Conservation (phyloP, 1,139 yeast species). For the Saccharomycopsis hybrid region DNA sequence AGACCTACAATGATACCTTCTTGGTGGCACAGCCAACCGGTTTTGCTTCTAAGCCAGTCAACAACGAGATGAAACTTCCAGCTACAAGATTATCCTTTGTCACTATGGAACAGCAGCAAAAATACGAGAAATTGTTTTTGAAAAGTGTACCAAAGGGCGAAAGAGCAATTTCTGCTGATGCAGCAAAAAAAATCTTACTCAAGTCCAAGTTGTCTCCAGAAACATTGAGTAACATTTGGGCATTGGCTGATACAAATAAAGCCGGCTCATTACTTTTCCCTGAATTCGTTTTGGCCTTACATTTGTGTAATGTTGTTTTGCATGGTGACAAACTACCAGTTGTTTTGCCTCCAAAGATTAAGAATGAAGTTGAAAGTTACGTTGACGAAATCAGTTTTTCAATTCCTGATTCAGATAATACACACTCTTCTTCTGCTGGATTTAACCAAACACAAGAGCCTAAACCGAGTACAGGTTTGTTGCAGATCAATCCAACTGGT, state of each 20-base stretch:
- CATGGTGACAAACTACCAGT: slow-evolving; percentile 75
- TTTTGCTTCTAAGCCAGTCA: slow-evolving; percentile 32
- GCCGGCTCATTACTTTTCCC: slow-evolving; percentile 86
- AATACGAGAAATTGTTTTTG: slow-evolving; percentile 77
- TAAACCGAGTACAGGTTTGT: slow-evolving; percentile 27
- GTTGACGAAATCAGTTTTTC: slow-evolving; percentile 84
- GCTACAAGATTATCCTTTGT: slow-evolving; percentile 73
- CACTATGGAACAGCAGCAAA: slow-evolving; percentile 76
- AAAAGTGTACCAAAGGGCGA: slow-evolving; percentile 75
- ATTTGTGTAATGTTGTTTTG: slow-evolving; percentile 71
- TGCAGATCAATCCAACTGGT: slow-evolving; percentile 23
- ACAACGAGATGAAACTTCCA: slow-evolving; percentile 48
- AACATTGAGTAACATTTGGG: slow-evolving; percentile 84
- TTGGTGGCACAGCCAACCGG: slow-evolving; percentile 29
- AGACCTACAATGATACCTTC: slow-evolving; percentile 20
- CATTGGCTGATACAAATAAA: slow-evolving; percentile 77
- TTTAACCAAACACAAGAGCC: slow-evolving; percentile 29
- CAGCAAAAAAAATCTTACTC: slow-evolving; percentile 73
- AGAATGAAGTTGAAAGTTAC: slow-evolving; percentile 78
- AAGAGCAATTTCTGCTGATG: slow-evolving; percentile 66
- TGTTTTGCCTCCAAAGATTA: slow-evolving; percentile 62
- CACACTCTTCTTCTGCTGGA: slow-evolving; percentile 24
- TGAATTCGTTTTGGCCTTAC: slow-evolving; percentile 90
- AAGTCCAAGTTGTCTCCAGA: slow-evolving; percentile 75
- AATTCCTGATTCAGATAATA: slow-evolving; percentile 70